Evolutionary conservation across 192 early-diverging fungal genomes (phyloP).

Genomic region (Dissophora ornata): DNA sequence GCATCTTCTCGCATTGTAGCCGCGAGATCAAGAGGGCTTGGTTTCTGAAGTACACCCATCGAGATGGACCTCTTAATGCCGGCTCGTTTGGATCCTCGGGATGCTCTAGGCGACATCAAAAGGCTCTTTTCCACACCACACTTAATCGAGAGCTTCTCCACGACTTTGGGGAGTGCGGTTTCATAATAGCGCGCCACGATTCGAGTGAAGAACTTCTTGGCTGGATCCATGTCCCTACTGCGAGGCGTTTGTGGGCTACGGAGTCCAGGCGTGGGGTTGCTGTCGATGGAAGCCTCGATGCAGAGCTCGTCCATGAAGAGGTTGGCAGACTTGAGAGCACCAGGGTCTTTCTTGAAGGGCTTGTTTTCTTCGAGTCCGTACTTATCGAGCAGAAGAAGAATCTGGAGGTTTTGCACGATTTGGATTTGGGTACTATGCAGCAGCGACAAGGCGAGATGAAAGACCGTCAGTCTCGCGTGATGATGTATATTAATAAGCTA

Average conservation of each 20-base stretch:
- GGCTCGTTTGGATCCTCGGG: constrained; percentile 9
- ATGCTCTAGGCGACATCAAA: constrained; percentile 22
- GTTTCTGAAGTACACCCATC: constrained; percentile 41
- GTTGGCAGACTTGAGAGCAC: constrained; percentile 22
- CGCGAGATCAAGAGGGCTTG: constrained; percentile 16
- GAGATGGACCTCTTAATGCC: constrained; percentile 26
- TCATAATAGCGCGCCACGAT: constrained; percentile 35
- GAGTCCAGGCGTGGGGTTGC: constrained; percentile 20
- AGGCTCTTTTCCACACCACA: constrained; percentile 35
- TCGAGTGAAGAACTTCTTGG: constrained; percentile 44
- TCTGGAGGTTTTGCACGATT: constrained; percentile 45
- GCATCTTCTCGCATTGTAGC: not conserved
- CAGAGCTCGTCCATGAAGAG: constrained; percentile 48
- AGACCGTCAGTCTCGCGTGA: no score
- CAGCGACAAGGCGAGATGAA: not conserved
- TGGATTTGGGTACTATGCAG: constrained; percentile 51
- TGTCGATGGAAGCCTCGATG: constrained; percentile 30
- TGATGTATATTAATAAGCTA: no score
- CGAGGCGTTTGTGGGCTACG: constrained; percentile 44
- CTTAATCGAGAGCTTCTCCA: constrained; percentile 32
- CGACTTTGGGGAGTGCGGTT: constrained; percentile 24
- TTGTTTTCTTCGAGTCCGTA: constrained; percentile 44
- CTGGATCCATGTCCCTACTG: constrained; percentile 41
- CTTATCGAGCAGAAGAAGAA: constrained; percentile 38
- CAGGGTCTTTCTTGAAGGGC: constrained; percentile 52